Percentiles rank a stretch among this genome's conserved stretches.
These are phyloP conservation scores for Adansonia madagascariensis DNA, from an alignment of 441 rosid species.

Conservation along the genomic window DNA sequence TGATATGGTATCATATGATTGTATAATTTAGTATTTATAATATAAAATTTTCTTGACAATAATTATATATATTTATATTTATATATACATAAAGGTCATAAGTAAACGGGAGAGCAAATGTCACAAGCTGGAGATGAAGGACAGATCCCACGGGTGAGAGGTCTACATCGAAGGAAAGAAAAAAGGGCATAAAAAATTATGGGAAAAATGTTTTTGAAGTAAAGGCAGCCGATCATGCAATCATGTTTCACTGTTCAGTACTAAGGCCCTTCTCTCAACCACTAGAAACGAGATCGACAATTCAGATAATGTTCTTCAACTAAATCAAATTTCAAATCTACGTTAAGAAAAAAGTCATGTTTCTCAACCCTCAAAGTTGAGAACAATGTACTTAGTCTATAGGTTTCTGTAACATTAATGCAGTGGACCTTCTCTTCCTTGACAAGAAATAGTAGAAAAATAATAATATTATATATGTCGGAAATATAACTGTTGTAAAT, in stretches of 20 bases:
- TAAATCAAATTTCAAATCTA: neutral
- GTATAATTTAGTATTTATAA: too few species aligned
- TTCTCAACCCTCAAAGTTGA: neutral
- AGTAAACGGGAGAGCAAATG: neutral
- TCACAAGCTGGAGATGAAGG: constrained; percentile 4
- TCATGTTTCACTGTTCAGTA: neutral
- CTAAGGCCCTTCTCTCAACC: neutral
- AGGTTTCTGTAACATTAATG: constrained; percentile 30
- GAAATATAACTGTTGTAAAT: neutral
- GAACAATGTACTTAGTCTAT: constrained; percentile 32
- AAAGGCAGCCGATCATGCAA: neutral
- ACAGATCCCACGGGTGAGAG: neutral
- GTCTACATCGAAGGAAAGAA: neutral
- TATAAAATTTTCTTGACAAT: neutral
- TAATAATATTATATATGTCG: neutral
- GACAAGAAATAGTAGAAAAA: neutral
- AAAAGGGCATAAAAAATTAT: neutral
- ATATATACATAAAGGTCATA: neutral
- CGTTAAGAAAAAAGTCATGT: neutral
- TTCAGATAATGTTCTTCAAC: constrained; percentile 8
- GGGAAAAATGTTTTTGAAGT: neutral
- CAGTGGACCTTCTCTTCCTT: constrained; percentile 30
- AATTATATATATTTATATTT: neutral
- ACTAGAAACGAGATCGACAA: neutral
- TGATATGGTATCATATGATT: too few species aligned